These are phyloP conservation scores for Apiospora phragmitis DNA, from an alignment of 2,329 filamentous ascomycete genomes.

Conservation along the genomic window DNA sequence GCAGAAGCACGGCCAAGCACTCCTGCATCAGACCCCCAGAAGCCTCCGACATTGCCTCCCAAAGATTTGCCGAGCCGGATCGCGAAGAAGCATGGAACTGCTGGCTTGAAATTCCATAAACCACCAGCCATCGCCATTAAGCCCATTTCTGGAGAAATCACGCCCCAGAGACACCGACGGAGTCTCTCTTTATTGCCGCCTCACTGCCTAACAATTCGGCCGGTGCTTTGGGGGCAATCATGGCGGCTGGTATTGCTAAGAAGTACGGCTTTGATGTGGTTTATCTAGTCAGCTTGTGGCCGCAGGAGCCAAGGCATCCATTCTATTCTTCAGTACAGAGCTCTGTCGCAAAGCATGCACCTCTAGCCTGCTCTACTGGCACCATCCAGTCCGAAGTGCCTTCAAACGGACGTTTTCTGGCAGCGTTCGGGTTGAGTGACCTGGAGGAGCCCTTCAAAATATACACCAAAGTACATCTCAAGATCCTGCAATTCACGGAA, in stretches of 20 bases:
- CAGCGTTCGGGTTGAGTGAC: slow-evolving; percentile 54
- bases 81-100: slow-evolving; percentile 11
- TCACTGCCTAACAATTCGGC: slow-evolving; percentile 27
- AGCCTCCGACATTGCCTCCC: slow-evolving; percentile 29
- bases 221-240: slow-evolving; percentile 51
- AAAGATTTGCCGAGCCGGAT: slow-evolving; percentile 23
- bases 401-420: slow-evolving; percentile 52
- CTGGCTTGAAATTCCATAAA: neutral
- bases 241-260: slow-evolving; percentile 55
- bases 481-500: slow-evolving; percentile 47
- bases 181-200: slow-evolving; percentile 41
- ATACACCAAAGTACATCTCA: slow-evolving; percentile 48
- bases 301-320: slow-evolving; percentile 26
- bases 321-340: slow-evolving; percentile 20
- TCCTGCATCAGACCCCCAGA: slow-evolving; percentile 15
- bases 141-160: slow-evolving; percentile 23
- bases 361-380: slow-evolving; percentile 12
- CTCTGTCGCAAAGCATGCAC: neutral
- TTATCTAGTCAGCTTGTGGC: slow-evolving; percentile 61
- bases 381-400: slow-evolving; percentile 13
- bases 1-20: slow-evolving; percentile 42
- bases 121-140: slow-evolving; percentile 17
- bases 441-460: slow-evolving; percentile 54
- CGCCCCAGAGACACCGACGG: slow-evolving; percentile 26
- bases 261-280: slow-evolving; percentile 59